Evolutionary conservation across 2,329 filamentous ascomycete genomes (phyloP), one percentile per base, ranked within the genome.

Genomic region (Xenoacremonium recifei): DNA sequence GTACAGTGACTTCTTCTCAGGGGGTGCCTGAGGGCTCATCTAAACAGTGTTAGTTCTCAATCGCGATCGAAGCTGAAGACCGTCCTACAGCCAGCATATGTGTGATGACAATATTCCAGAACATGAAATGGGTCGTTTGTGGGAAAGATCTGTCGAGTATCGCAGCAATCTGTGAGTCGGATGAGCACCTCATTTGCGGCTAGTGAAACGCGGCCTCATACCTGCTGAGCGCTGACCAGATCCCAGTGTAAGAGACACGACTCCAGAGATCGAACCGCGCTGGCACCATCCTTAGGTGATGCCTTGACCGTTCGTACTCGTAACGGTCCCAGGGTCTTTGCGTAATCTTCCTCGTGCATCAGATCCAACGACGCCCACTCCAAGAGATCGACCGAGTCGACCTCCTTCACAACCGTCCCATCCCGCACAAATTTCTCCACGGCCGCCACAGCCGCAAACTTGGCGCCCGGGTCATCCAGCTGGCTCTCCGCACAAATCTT

Each of bases 211-310:
- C 32, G 7, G 19, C 44, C 9, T 5, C 59, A 45, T 60, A 79
- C 76, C 65, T 79, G 75, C 57, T 82, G 78, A 3, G 77, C 76
- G 52, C 75, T 77, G 42, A 69, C 64, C 40, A 80, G 66, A 49
- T 82, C 79, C 68, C 75, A 78, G 39, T 76, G 67, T 46, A 73
- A 61, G 40, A 81, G 53, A 49, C 78, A 82, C 7, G 72, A 69
- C 49, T 76, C 69, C 33, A 81, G 62, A 44, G 73, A 79, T 32
- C 64, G 65, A 7, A 67, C 62, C 5, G 62, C 69, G 15, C 57
- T 55, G 21, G 54, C 58, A 47, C 66, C 71, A 43, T 73, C 69
- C 50, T 71, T 73, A 10, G 76, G 70, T n/a, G 69, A 62, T 7
- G 73, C 71, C 59, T 81, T 81, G 35, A 73, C 77, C 35, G 76